Base-by-base conservation (phyloP, 495 filamentous ascomycete species). In the Ramalina peruviana region DNA sequence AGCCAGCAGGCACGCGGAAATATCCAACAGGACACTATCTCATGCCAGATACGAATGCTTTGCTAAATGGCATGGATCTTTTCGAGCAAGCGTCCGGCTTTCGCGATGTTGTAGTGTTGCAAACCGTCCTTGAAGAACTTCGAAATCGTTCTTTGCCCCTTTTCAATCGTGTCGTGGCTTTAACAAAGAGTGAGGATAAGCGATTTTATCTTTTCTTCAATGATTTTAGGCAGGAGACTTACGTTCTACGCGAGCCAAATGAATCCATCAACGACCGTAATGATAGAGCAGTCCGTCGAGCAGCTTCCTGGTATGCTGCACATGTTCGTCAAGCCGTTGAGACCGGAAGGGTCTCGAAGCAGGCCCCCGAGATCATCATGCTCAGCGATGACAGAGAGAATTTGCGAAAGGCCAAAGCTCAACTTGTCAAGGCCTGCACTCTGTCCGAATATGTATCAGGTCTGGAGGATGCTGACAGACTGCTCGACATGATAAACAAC, bases 121-220 rank as follows among this genome's bases (percentile, higher is more conserved):
- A 98, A 63, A 93, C 88, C 1, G 92, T 96, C 25, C 80, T 98
- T 19, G 92, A 98, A 65, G 92, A 97, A 67, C 76, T 98, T 44
- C 81, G 85, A 56, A 95, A 96, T 62, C 80, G 89, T 44, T 97
- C 92, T 10, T 63, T 97, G 47, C 92, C 92, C 20, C 73, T 98
- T 45, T 98, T 97, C 70, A 94, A 95, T 60, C 88, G 92, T 37
- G 72, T 97, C 16, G 78, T 96, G 46, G 75, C 80, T 17, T 69
- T 98, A 58, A 93, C 88, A 26, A 93, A 85, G 62, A 94, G 88
- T 57, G 86, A 93, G 58, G 88, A 94, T 36, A 97, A 97, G 67
- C 79, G 89, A 13, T 97, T 94, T 61, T 97, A 95, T 63, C 85
- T 98, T 41, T 98, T 98, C 67, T 97, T 97, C 74, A 98, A 98